These are phyloP conservation scores for Phytopythium ostracodes DNA, from an alignment of 352 stramenopile genomes.

Conservation along the genomic window DNA sequence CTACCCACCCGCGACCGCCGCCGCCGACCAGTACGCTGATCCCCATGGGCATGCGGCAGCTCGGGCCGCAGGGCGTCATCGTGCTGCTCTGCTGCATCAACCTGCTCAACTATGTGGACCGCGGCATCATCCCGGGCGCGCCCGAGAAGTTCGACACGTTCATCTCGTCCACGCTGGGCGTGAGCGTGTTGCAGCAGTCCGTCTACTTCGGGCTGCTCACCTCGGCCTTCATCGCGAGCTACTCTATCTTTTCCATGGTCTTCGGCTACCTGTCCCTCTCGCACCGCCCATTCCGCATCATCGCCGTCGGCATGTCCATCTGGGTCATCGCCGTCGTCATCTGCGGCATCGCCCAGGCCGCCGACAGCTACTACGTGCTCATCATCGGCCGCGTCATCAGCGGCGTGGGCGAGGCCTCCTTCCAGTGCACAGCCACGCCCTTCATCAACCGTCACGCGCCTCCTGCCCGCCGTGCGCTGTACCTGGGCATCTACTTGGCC, in stretches of 20 bases:
- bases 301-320: conserved; percentile 82
- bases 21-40: not conserved
- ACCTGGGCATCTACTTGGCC: conserved; percentile 91
- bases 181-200: conserved; percentile 55
- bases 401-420: conserved; percentile 90
- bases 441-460: conserved; percentile 91
- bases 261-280: conserved; percentile 90
- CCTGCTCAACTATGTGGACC: conserved; percentile 94
- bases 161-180: conserved; percentile 72
- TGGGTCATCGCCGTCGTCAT: conserved; percentile 89
- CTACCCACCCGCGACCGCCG: too few species aligned
- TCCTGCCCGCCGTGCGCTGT: conserved; percentile 67
- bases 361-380: conserved; percentile 88
- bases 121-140: conserved; percentile 93
- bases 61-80: conserved; percentile 64
- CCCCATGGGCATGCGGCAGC: conserved; percentile 13
- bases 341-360: conserved; percentile 70
- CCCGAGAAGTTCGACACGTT: conserved; percentile 92
- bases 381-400: conserved; percentile 84
- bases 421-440: conserved; percentile 90
- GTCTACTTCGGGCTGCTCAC: conserved; percentile 87
- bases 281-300: conserved; percentile 89
- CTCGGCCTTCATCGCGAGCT: conserved; percentile 94
- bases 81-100: conserved; percentile 88
- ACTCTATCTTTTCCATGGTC: conserved; percentile 88